These are phyloP conservation scores for Euphorbia lathyris DNA, from an alignment of 345 rosid species.

Conservation along the genomic window DNA sequence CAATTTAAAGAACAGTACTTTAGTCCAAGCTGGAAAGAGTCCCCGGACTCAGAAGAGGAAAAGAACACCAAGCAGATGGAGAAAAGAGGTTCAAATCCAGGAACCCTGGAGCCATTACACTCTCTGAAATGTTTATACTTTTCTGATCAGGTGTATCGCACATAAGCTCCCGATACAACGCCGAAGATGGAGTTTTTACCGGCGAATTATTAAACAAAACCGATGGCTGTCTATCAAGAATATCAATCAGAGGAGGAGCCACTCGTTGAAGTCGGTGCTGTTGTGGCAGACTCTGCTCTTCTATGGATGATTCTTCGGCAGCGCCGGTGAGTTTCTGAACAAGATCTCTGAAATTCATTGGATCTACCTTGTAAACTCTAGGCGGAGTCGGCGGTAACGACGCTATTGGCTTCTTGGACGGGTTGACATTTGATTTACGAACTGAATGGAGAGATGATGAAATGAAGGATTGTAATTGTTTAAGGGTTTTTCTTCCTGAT, in stretches of 20 bases:
- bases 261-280: constrained; percentile 33
- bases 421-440: constrained; percentile 48
- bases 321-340: constrained; percentile 84
- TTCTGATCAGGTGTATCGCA: constrained; percentile 21
- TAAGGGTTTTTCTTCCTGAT: constrained; percentile 4
- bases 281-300: not conserved
- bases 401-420: constrained; percentile 60
- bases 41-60: constrained; percentile 65
- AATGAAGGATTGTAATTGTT: constrained; percentile 23
- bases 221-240: constrained; percentile 15
- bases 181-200: constrained; percentile 23
- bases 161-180: constrained; percentile 30
- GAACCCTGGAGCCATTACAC: constrained; percentile 16
- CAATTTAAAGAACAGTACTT: constrained; percentile 26
- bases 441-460: constrained; percentile 56
- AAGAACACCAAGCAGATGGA: constrained; percentile 38
- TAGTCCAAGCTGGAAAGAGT: constrained; percentile 50
- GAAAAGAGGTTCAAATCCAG: constrained; percentile 38
- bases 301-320: constrained; percentile 16
- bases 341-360: constrained; percentile 69
- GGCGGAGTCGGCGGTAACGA: constrained; percentile 62
- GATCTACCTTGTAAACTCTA: constrained; percentile 72
- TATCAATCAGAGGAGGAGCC: constrained; percentile 46
- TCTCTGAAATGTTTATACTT: constrained; percentile 14
- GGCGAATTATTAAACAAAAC: constrained; percentile 2